Conservation (phyloP, 192 early-diverging fungal species). For the Diversispora epigaea region DNA sequence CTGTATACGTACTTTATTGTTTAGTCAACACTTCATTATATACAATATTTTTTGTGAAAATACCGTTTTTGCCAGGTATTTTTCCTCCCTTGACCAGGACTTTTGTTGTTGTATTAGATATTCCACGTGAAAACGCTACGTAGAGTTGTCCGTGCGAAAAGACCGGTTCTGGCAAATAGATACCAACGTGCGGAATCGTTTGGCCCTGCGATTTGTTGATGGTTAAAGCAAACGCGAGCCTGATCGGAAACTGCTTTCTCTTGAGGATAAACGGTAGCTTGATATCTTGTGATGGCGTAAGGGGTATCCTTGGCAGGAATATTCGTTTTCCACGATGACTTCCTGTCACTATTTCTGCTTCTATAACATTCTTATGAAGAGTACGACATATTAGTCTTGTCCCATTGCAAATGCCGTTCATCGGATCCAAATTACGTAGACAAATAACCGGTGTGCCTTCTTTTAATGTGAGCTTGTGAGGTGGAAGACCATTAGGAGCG, state of each 20-base stretch:
- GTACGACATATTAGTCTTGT: constrained; percentile 18
- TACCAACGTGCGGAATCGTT: not conserved
- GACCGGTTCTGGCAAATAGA: constrained; percentile 9
- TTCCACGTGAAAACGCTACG: too few relatives aligned
- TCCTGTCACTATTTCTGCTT: constrained; percentile 23
- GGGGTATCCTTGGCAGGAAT: constrained; percentile 30
- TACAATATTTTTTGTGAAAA: too few relatives aligned
- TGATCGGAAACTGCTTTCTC: constrained; percentile 15
- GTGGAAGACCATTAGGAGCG: constrained; percentile 25
- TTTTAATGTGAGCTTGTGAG: too few relatives aligned
- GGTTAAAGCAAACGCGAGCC: constrained; percentile 31
- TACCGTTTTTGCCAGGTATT: too few relatives aligned
- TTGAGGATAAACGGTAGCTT: constrained; percentile 23
- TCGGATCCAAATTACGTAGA: constrained; percentile 35
- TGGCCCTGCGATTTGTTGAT: constrained; percentile 33
- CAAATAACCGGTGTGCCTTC: not conserved
- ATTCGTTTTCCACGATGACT: constrained; percentile 10
- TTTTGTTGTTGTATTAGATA: too few relatives aligned
- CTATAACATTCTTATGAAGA: constrained; percentile 2
- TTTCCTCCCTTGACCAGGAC: too few relatives aligned
- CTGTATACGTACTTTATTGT: too few relatives aligned
- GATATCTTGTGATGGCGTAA: not conserved
- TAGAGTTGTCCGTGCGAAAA: constrained; percentile 34
- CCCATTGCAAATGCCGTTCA: constrained; percentile 36
- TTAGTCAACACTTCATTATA: not conserved